Conservation (phyloP, 2,329 filamentous ascomycete genomes). For the Fusarium bactridioides region DNA sequence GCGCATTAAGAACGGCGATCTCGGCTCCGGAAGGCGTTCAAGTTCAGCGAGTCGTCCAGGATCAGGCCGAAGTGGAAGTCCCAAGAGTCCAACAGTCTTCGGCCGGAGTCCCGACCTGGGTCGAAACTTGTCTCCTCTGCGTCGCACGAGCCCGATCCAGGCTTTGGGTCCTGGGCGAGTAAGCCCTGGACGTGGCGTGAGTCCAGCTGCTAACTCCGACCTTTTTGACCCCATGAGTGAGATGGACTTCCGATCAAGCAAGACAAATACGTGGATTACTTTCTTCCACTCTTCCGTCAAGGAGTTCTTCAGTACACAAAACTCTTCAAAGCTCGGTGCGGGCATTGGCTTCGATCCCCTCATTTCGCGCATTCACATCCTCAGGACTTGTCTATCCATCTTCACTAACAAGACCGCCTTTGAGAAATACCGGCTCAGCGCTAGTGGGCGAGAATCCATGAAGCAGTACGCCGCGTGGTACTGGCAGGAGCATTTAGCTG, state of each 20-base stretch:
- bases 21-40: conserved; percentile 24
- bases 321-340: conserved; percentile 32
- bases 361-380: conserved; percentile 48
- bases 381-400: conserved; percentile 51
- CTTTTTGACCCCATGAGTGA: conserved; percentile 44
- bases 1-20: conserved; percentile 28
- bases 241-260: conserved; percentile 53
- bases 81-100: conserved; percentile 18
- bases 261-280: conserved; percentile 49
- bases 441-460: conserved; percentile 42
- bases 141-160: conserved; percentile 17
- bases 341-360: conserved; percentile 47
- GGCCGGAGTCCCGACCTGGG: conserved; percentile 27
- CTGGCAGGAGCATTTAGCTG: conserved; percentile 53
- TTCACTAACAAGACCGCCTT: conserved; percentile 48
- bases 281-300: conserved; percentile 53
- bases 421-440: conserved; percentile 37
- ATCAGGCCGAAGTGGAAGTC: conserved; percentile 29
- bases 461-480: conserved; percentile 55
- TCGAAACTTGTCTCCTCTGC: conserved; percentile 32
- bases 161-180: conserved; percentile 17
- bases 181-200: conserved; percentile 34
- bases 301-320: conserved; percentile 49
- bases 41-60: conserved; percentile 36
- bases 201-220: conserved; percentile 44